Evolutionary conservation across 148 eudicot genomes (phyloP).

Genomic region (Spergularia marina): DNA sequence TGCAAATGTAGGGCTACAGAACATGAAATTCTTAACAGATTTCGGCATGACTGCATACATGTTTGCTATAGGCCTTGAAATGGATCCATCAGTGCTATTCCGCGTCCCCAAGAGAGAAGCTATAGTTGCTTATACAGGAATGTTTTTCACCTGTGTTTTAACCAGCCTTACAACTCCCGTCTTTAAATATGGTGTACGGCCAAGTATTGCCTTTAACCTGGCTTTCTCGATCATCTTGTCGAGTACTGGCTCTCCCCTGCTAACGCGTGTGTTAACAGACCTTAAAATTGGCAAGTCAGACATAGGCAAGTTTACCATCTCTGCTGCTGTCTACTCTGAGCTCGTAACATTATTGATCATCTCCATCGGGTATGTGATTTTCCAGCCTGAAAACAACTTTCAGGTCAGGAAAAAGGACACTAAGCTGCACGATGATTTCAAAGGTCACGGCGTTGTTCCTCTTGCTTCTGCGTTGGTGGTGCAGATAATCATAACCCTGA

Average conservation of each 20-base stretch:
- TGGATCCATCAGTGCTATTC: conserved; percentile 52
- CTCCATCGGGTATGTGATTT: conserved; percentile 49
- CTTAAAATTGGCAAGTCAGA: conserved; percentile 86
- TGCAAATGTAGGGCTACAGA: conserved; percentile 21
- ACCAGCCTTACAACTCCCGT: conserved; percentile 38
- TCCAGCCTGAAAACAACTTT: conserved; percentile 33
- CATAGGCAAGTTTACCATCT: conserved; percentile 68
- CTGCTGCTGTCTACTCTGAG: conserved; percentile 68
- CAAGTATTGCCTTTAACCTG: conserved; percentile 35
- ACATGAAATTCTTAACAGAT: conserved; percentile 59
- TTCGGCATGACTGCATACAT: conserved; percentile 80
- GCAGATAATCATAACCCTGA: conserved; percentile 39
- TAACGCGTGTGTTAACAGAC: conserved; percentile 74
- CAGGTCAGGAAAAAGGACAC: conserved; percentile 7
- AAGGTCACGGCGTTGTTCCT: conserved; percentile 3
- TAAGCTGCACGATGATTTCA: conserved; percentile 18
- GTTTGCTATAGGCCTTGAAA: conserved; percentile 80
- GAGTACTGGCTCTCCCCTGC: conserved; percentile 72
- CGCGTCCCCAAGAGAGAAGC: conserved; percentile 55
- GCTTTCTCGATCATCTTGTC: conserved; percentile 56
- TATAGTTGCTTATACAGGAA: conserved; percentile 55
- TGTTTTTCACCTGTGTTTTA: conserved; percentile 57
- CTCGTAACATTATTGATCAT: conserved; percentile 50
- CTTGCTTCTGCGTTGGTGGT: conserved; percentile 33
- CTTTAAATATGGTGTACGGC: conserved; percentile 25